Evolutionary conservation across 768 basidiomycete species (phyloP), one percentile per base, ranked within the genome.

Genomic region (Suillus cothurnatus): DNA sequence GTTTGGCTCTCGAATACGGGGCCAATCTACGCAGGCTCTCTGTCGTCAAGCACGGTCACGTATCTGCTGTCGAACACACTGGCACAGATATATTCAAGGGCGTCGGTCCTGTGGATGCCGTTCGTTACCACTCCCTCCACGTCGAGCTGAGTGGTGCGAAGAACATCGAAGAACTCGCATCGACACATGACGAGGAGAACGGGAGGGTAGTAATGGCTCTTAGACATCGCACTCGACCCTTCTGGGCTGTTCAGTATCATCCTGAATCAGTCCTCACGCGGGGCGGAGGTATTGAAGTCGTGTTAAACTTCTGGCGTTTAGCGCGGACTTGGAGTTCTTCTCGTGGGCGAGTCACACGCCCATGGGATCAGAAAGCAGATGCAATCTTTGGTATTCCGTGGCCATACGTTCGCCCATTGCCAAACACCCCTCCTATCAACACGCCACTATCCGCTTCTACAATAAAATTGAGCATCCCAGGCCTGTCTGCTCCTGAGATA

Each of bases 231-330:
- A 75, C 69, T 28, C 84, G 81, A 66, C 93, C 93, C 5, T 92
- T 93, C 71, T 94, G 91, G 89, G 92, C 90, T 4, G 93, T 95
- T 28, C 93, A 95, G 71, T 95, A 94, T 73, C 93, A 95, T 73
- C 93, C 93, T 7, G 93, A 94, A 72, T 94, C 93, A 5, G 85
- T 91, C 4, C 83, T 90, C 69, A 94, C 92, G 2, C 78, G 81
- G 50, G 85, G 83, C 3, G 90, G 89, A 7, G 92, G 92, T 1
- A 70, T 83, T n/a, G 83, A 88, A 63, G 85, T 93, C 19, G 67
- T 94, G 63, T 75, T 74, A 26, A 94, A 93, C 74, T 94, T 94
- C 72, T 94, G 91, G 91, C 74, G 76, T 28, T 79, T 92, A 23
- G 88, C 91, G 23, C 80, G 82, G 60, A 74, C 75, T 9, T 94